Evolutionary conservation across 495 filamentous ascomycete genomes (phyloP).

Genomic region (Cryomyces antarcticus): DNA sequence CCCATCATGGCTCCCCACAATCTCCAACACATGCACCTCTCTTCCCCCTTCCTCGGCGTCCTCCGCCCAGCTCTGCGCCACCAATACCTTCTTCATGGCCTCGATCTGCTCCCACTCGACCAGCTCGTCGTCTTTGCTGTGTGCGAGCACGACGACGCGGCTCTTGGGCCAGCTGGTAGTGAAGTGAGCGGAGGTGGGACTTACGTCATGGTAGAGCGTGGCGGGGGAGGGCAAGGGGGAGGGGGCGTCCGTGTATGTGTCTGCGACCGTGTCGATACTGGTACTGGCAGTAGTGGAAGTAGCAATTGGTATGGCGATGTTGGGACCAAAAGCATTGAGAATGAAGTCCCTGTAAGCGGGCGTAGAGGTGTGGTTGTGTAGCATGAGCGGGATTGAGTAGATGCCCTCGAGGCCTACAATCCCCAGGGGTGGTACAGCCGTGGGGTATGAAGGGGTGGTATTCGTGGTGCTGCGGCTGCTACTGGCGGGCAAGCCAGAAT

Average conservation of each 20-base stretch:
- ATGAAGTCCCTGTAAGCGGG: conserved; percentile 38
- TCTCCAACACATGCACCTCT: conserved; percentile 17
- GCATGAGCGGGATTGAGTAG: conserved; percentile 39
- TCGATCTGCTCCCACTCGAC: conserved; percentile 33
- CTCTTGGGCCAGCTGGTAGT: conserved; percentile 24
- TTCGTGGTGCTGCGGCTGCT: not conserved
- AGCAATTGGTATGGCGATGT: conserved; percentile 3
- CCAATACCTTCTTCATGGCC: conserved; percentile 23
- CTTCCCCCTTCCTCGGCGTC: conserved; percentile 4
- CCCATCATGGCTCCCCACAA: conserved; percentile 45
- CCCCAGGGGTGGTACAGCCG: conserved; percentile 17
- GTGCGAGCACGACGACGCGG: conserved; percentile 32
- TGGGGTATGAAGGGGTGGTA: not conserved
- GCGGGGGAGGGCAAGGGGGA: conserved; percentile 1
- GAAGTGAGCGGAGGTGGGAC: conserved; percentile 25
- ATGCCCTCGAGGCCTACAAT: conserved; percentile 44
- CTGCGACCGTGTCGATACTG: no score
- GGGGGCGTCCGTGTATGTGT: not conserved
- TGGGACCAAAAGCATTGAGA: conserved; percentile 39
- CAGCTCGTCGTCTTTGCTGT: conserved; percentile 39
- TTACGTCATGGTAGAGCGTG: conserved; percentile 28
- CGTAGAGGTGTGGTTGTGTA: conserved; percentile 23
- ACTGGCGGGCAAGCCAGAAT: not conserved
- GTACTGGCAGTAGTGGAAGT: no score
- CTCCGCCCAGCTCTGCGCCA: conserved; percentile 12